phyloP scores from a whole-genome alignment of 169 alveolate genomes.

The Amoebophrya sp. region DNA sequence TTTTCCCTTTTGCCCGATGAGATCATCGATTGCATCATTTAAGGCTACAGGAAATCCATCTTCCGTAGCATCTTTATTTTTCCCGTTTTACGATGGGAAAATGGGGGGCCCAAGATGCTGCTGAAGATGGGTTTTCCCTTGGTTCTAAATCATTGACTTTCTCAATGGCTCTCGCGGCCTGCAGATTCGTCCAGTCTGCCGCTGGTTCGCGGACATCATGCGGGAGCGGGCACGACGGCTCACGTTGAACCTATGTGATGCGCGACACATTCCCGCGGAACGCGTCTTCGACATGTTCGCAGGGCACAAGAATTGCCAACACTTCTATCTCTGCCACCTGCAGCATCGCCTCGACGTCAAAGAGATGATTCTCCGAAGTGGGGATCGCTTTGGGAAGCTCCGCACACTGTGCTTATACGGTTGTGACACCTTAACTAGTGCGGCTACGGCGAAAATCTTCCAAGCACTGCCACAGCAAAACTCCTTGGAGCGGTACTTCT shows the following conservation, averaged over 20 bases:
- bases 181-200: background rate
- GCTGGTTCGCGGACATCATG: background rate
- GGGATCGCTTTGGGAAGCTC: background rate
- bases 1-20: background rate
- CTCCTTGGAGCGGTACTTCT: background rate
- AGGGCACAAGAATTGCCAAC: background rate
- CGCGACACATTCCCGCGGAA: background rate
- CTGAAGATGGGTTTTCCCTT: background rate
- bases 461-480: background rate
- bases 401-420: background rate
- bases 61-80: too few species aligned
- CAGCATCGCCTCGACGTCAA: background rate
- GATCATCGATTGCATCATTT: background rate
- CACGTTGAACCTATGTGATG: background rate
- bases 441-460: background rate
- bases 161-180: background rate
- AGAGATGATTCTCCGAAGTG: background rate
- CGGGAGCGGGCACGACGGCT: background rate
- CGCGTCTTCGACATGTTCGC: background rate
- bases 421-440: background rate
- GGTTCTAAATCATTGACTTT: too few species aligned
- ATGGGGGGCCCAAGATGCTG: too few species aligned
- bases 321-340: background rate
- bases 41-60: too few species aligned
- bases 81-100: too few species aligned